These are phyloP conservation scores for Royoungia palumana DNA, from an alignment of 768 basidiomycete species.

Conservation along the genomic window DNA sequence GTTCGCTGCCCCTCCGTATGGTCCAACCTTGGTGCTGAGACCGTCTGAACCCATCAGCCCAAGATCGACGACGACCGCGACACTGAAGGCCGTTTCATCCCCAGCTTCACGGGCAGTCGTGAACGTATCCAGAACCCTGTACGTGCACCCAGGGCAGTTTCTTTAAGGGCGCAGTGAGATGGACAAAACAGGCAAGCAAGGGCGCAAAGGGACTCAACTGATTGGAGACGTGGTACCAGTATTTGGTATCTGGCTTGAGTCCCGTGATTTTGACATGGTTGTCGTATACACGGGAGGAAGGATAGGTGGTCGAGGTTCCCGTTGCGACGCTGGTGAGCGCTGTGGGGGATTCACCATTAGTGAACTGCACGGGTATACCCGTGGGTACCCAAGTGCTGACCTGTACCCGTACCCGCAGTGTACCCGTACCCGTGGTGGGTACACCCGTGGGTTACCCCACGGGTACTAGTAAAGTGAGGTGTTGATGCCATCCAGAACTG, in stretches of 20 bases:
- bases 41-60: conserved; percentile 28
- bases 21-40: conserved; percentile 28
- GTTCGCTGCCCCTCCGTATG: conserved; percentile 18
- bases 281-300: conserved; percentile 27
- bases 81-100: conserved; percentile 15
- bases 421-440: too few relatives aligned
- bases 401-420: too few relatives aligned
- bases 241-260: conserved; percentile 21
- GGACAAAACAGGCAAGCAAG: not conserved
- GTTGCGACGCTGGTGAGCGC: conserved; percentile 18
- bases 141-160: conserved; percentile 27
- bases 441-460: too few relatives aligned
- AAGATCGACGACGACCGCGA: conserved; percentile 28
- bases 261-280: conserved; percentile 29
- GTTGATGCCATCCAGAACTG: too few relatives aligned
- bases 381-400: too few relatives aligned
- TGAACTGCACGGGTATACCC: too few relatives aligned
- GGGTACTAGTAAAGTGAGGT: too few relatives aligned
- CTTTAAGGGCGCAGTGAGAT: conserved; percentile 3
- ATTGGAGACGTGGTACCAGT: conserved; percentile 28
- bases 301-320: conserved; percentile 23
- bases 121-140: conserved; percentile 24
- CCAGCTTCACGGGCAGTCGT: conserved; percentile 21
- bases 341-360: too few relatives aligned
- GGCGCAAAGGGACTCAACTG: conserved; percentile 13